Evolutionary conservation across 148 eudicot species (phyloP), one percentile per base, ranked within the genome.

Genomic region (Spergularia bocconei): DNA sequence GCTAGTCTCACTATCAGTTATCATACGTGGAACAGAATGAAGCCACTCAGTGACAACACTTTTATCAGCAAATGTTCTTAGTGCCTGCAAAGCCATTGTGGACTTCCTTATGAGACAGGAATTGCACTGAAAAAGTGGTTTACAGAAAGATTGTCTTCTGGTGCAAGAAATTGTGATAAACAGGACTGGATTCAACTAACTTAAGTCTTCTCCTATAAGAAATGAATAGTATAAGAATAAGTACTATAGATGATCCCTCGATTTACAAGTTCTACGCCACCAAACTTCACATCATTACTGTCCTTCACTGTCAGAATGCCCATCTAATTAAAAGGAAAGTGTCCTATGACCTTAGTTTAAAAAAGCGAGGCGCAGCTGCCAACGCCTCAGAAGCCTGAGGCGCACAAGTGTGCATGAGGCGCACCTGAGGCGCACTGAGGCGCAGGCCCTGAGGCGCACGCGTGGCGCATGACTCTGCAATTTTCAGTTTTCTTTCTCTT

Each of bases 1-100:
- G 86, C 94, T 92, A 52, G 97, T 81, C 84, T 95, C 99, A 71
- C 90, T 95, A 69, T 95, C 99, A 65, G 79, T 76, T 78, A 92
- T 89, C 21, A 95, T 77, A 54, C 87, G 91, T n/a, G 97, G 97
- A 82, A 92, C 82, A 71, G 91, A 91, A 87, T 91, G 97, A 71
- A 95, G 86, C 99, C 99, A 95, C 83, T 92, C 99, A 75, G 74
- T 85, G 33, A 84, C 83, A 74, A 95, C 91, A 77, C 75, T 83
- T 47, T 68, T 79, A 71, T 82, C 88, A 33, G 90, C 61, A 70
- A 82, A 89, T 68, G 62, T 89, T 79, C 97, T 86, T 76, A 95
- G 87, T 69, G 93, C 96, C 99, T 95, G 78, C 73, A 76, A 65
- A 57, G n/a, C 67, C 66, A 76, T 17, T 61, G 67, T 39, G 48